Percentiles rank a stretch among this genome's conserved stretches.
Conservation (phyloP, 1,139 yeast species). For the Lodderomyces margitis region DNA sequence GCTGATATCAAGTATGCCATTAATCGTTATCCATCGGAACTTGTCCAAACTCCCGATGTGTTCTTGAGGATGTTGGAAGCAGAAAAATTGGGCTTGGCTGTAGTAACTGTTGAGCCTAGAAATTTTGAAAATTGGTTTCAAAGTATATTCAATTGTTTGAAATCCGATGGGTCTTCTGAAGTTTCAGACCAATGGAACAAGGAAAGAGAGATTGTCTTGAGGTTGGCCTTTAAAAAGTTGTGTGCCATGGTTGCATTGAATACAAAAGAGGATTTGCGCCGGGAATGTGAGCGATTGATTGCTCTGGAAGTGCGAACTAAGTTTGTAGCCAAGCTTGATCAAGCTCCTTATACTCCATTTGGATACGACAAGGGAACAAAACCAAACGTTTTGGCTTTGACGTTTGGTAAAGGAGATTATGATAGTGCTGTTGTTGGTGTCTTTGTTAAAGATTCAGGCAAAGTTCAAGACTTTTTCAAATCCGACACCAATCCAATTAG, state of each 20-base stretch:
- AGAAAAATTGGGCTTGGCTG: conserved; percentile 61
- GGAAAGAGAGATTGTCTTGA: conserved; percentile 66
- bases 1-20: conserved; percentile 90
- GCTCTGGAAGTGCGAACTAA: conserved; percentile 67
- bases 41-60: conserved; percentile 72
- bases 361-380: conserved; percentile 76
- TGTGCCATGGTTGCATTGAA: conserved; percentile 68
- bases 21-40: conserved; percentile 72
- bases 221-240: conserved; percentile 64
- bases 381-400: conserved; percentile 78
- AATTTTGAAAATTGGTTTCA: conserved; percentile 46
- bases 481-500: conserved; percentile 76
- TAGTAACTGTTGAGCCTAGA: conserved; percentile 45
- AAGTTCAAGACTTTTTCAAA: conserved; percentile 72
- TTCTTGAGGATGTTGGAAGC: conserved; percentile 91
- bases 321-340: conserved; percentile 74
- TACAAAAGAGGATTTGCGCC: conserved; percentile 79
- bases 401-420: conserved; percentile 84
- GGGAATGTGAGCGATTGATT: conserved; percentile 71
- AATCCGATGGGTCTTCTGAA: conserved; percentile 83
- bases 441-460: conserved; percentile 76
- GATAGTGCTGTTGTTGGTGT: conserved; percentile 87
- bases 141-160: conserved; percentile 55
- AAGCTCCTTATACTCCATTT: conserved; percentile 87
- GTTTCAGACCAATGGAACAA: conserved; percentile 80